Base-by-base conservation (phyloP, 2,329 filamentous ascomycete genomes). In the Sporothrix brasiliensis region DNA sequence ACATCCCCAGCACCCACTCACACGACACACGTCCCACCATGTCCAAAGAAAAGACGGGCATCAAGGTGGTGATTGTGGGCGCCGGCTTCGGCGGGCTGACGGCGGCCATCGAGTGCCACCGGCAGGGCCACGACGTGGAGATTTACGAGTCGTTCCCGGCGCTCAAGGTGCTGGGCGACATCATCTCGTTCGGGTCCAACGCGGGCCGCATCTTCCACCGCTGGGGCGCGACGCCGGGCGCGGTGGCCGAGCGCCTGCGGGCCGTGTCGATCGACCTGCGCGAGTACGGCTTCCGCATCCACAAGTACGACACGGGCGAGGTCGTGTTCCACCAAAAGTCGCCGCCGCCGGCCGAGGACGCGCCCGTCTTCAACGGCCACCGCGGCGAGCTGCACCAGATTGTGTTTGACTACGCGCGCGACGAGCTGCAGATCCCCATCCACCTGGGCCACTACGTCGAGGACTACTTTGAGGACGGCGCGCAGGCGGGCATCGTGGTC, bases 161-260 rank as follows among this genome's bases (percentile, higher is more conserved):
- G 69, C 82, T 89, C 69, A 89, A 88, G 74, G 78, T 81, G 4
- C 82, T 89, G 0, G 88, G 87, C 68, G 86, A 89, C 78, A 88
- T 89, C 72, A 89, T 89, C 73, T 86, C 84, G 14, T 88, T 88
- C 72, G 87, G 87, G 1, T 81, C 85, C 63, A 89, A 89, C 73
- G 86, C 82, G 14, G 86, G 86, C 0, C 84, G 87, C 53, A 89
- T 90, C 74, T 88, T 89, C 74, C 76, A 84, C 68, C 83, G 87
- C 3, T 90, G 88, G 87, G 80, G 79, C 0, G 76, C 11, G n/a
- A 56, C 34, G 9, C 61, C 83, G 39, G 84, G 86, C 44, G 77
- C 79, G 47, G 80, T 88, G 11, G 80, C 81, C 9, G 77, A 78
- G 60, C 80, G 80, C 58, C 80, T 88, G 78, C 81, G 82, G 30